A percentile compares a stretch with the other conserved stretches of the same genome.
Conservation (phyloP, 306 rosid genomes). For the Erythrophleum fordii region DNA sequence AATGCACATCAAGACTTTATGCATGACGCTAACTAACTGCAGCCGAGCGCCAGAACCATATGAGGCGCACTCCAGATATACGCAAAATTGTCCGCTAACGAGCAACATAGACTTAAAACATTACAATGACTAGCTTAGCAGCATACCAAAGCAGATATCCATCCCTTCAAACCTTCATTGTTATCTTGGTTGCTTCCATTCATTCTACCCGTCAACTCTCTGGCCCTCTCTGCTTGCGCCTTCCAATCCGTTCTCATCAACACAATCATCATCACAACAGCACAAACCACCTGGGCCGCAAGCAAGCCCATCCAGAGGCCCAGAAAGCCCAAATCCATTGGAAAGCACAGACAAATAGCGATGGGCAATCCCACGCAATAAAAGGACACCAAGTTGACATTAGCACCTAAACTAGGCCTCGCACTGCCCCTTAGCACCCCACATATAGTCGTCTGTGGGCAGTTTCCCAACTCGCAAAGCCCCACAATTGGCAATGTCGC, state of each 20-base stretch:
- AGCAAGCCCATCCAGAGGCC: constrained; percentile 48
- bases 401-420: constrained; percentile 43
- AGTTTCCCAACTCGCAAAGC: constrained; percentile 55
- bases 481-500: constrained; percentile 41
- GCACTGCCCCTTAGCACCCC: constrained; percentile 55
- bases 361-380: constrained; percentile 47
- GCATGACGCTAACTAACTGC: no score
- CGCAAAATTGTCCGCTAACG: no score
- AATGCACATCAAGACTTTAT: no score
- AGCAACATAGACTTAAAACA: not conserved
- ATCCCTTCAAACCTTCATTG: no score
- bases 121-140: not conserved
- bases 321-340: constrained; percentile 27
- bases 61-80: no score
- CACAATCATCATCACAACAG: constrained; percentile 25
- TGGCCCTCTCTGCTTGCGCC: constrained; percentile 39
- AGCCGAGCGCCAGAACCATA: no score
- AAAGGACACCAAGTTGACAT: constrained; percentile 34
- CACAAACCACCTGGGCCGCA: constrained; percentile 41
- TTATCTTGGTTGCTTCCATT: not conserved
- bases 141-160: not conserved
- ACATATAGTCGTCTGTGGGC: constrained; percentile 52
- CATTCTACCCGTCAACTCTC: not conserved
- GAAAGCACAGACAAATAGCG: constrained; percentile 29
- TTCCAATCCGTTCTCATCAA: constrained; percentile 43